Conservation (phyloP, 2,329 filamentous ascomycete genomes). For the Dactylellina leptospora region DNA sequence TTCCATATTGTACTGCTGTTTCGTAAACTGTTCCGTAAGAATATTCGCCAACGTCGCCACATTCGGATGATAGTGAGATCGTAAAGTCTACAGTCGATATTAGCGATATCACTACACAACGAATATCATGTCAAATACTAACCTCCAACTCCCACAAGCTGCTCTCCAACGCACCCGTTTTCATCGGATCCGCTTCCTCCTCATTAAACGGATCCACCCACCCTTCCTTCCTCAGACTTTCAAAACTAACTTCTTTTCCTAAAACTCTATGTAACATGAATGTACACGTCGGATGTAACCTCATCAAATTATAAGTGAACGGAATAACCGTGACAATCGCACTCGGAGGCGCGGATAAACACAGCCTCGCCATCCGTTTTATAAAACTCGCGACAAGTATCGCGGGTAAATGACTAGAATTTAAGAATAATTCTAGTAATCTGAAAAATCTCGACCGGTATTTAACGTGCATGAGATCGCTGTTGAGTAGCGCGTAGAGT, state of each 20-base stretch:
- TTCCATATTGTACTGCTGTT: slow-evolving; percentile 91
- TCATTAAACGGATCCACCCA: slow-evolving; percentile 80
- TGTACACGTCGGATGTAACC: slow-evolving; percentile 85
- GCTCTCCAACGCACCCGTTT: slow-evolving; percentile 87
- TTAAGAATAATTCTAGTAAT: slow-evolving; percentile 86
- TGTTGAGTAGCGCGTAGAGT: slow-evolving; percentile 89
- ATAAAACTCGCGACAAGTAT: slow-evolving; percentile 93
- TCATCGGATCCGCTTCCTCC: slow-evolving; percentile 80
- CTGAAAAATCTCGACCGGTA: slow-evolving; percentile 94
- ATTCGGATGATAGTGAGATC: slow-evolving; percentile 95
- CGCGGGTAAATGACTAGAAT: slow-evolving; percentile 89
- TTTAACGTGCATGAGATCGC: slow-evolving; percentile 87
- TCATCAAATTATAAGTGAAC: slow-evolving; percentile 94
- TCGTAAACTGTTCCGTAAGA: slow-evolving; percentile 95
- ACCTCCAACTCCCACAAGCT: slow-evolving; percentile 89
- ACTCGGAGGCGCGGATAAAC: slow-evolving; percentile 86
- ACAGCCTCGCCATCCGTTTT: slow-evolving; percentile 85
- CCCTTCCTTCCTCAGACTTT: slow-evolving; percentile 69
- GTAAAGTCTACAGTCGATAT: slow-evolving; percentile 71
- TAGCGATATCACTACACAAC: not conserved
- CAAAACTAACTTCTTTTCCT: slow-evolving; percentile 68
- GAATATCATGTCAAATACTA: not conserved
- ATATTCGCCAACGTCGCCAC: slow-evolving; percentile 94
- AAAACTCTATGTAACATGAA: slow-evolving; percentile 91
- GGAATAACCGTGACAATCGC: slow-evolving; percentile 89